These are phyloP conservation scores for Penicillium hesseltinei DNA, from an alignment of 2,329 filamentous ascomycete species.

Conservation along the genomic window DNA sequence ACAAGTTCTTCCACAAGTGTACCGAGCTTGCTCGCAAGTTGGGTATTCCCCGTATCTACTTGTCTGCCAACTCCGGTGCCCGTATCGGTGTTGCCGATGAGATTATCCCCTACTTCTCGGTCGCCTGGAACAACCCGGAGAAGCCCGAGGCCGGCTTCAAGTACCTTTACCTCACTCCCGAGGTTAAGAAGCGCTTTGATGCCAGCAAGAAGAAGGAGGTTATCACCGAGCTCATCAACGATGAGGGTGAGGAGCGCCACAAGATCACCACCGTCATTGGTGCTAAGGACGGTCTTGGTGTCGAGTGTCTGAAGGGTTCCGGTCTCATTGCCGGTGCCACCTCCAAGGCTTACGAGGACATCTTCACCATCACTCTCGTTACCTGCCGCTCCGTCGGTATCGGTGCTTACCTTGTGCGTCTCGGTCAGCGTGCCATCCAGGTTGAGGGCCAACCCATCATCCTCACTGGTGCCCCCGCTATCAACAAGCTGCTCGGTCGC, in stretches of 20 bases:
- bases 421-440: conserved; percentile 97
- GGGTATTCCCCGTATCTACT: conserved; percentile 93
- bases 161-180: conserved; percentile 89
- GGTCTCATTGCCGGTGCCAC: conserved; percentile 98
- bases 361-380: conserved; percentile 96
- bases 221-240: conserved; percentile 81
- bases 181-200: conserved; percentile 82
- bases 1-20: conserved; percentile 99
- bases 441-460: conserved; percentile 99
- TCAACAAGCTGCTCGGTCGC: conserved; percentile 96
- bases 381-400: conserved; percentile 99
- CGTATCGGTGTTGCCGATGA: conserved; percentile 96
- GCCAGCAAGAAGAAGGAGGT: conserved; percentile 72
- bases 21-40: conserved; percentile 92
- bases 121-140: conserved; percentile 84
- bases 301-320: conserved; percentile 94
- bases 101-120: conserved; percentile 93
- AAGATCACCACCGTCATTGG: conserved; percentile 93
- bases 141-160: conserved; percentile 90
- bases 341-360: conserved; percentile 94
- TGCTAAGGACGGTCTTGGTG: conserved; percentile 91
- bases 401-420: conserved; percentile 95
- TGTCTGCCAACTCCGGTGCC: conserved; percentile 98
- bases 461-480: conserved; percentile 90
- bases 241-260: conserved; percentile 85